These are phyloP conservation scores for Ophiocordyceps sinensis DNA, from an alignment of 2,329 filamentous ascomycete species.

Conservation along the genomic window DNA sequence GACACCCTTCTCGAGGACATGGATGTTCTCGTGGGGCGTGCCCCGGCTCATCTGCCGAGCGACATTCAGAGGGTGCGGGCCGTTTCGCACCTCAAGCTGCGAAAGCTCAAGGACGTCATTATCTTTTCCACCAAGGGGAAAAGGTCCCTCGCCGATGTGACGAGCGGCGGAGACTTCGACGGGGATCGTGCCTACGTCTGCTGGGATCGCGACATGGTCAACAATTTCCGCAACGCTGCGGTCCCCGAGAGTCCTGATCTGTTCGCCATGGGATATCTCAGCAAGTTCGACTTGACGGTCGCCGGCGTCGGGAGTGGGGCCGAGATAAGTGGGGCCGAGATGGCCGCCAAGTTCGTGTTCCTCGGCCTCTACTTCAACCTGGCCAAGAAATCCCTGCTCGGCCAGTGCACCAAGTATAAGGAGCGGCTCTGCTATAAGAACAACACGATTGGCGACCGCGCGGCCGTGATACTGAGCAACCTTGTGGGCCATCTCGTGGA, in stretches of 20 bases:
- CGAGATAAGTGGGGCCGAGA: constrained; percentile 13
- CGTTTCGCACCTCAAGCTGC: constrained; percentile 43
- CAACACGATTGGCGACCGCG: constrained; percentile 28
- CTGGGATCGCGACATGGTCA: constrained; percentile 53
- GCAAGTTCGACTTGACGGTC: constrained; percentile 32
- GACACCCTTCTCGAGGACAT: constrained; percentile 39
- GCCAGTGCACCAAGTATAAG: constrained; percentile 49
- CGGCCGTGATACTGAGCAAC: constrained; percentile 34
- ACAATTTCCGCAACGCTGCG: constrained; percentile 49
- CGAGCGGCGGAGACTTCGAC: constrained; percentile 72
- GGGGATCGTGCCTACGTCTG: constrained; percentile 68
- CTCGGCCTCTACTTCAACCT: constrained; percentile 44
- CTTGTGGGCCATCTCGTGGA: constrained; percentile 42
- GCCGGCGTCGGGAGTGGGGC: constrained; percentile 21
- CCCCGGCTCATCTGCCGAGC: constrained; percentile 53
- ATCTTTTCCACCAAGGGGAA: constrained; percentile 56
- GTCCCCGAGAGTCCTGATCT: constrained; percentile 23
- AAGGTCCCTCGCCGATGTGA: constrained; percentile 49
- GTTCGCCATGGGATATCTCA: constrained; percentile 29
- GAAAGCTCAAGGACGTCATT: constrained; percentile 61
- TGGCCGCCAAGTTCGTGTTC: constrained; percentile 30
- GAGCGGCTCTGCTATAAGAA: constrained; percentile 47
- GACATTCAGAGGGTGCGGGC: constrained; percentile 58
- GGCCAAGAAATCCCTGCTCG: constrained; percentile 36
- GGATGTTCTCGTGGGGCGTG: constrained; percentile 53